Evolutionary conservation across 352 stramenopile species (phyloP), one percentile per base, ranked within the genome.

Genomic region (Saprolegnia parasitica): DNA sequence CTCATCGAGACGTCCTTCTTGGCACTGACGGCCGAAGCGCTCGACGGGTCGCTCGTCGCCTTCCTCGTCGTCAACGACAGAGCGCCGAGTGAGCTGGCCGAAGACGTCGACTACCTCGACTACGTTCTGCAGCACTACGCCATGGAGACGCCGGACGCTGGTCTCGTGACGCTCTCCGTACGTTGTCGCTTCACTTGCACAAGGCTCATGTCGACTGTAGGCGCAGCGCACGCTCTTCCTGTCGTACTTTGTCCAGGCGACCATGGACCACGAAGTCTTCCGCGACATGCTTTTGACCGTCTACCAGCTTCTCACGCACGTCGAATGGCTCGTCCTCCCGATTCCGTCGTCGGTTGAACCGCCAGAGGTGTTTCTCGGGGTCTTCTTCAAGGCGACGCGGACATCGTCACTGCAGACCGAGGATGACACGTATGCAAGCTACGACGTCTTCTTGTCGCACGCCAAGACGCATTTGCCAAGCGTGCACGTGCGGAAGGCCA

Each of bases 51-150:
- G 15, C n/a, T 77, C 66, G 39, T 84, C 2, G 84, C 75, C 13
- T 91, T 91, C 40, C 78, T 81, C 15, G 80, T 79, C 15, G 87
- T 91, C 26, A 82, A 90, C 45, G 78, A 89, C 60, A 76, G 82
- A 23, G 56, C 89, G 4, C 78, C 84, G 0, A 64, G 74, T 9
- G 70, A 68, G 11, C 64, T 91, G 16, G 72, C 73, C 20, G 82
- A 91, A 71, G 82, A 84, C 15, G 82, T 74, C 52, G 80, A 87
- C 47, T 91, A 91, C 60, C 68, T 91, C 37, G 63, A 70, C 26
- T 62, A 70, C 24, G 42, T 70, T 9, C 37, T 37, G n/a, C n/a
- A 70, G n/a, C 21, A 24, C 46, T 70, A 61, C 39, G 54, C 45
- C 4, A 10, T 70, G 10, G 63, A 70, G n/a, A 70, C 35, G 24